Evolutionary conservation across 352 stramenopile species (phyloP).

Genomic region (Phytopythium vexans): DNA sequence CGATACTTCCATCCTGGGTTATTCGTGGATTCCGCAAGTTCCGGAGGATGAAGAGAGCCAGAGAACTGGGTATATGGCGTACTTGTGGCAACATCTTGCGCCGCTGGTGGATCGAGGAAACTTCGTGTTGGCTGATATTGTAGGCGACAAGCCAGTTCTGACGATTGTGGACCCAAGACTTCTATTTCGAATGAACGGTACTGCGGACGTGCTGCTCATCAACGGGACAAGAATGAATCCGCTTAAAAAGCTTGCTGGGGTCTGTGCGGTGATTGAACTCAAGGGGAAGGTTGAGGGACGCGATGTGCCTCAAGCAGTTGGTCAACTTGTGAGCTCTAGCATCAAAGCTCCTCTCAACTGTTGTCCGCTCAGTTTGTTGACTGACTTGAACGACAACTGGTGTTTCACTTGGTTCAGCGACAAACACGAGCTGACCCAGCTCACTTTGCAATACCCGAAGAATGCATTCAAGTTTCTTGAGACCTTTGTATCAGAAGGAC

Average conservation of each 20-base stretch:
- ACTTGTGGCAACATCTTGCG: slow-evolving; percentile 24
- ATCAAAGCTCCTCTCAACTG: slow-evolving; percentile 22
- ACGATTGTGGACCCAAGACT: slow-evolving; percentile 21
- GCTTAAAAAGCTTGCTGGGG: slow-evolving; percentile 19
- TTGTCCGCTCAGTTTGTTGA: slow-evolving; percentile 21
- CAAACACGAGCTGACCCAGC: slow-evolving; percentile 11
- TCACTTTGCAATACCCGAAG: slow-evolving; percentile 19
- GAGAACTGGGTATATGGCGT: slow-evolving; percentile 23
- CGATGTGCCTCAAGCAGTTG: slow-evolving; percentile 22
- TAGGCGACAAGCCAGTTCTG: slow-evolving; percentile 12
- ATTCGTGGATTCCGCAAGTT: slow-evolving; percentile 16
- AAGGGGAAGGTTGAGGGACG: slow-evolving; percentile 13
- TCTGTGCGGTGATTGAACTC: slow-evolving; percentile 24
- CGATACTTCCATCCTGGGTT: slow-evolving; percentile 19
- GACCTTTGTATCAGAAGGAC: slow-evolving; percentile 7
- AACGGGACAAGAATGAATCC: slow-evolving; percentile 22
- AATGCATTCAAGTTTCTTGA: slow-evolving; percentile 21
- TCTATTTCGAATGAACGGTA: slow-evolving; percentile 25
- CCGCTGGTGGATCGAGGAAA: slow-evolving; percentile 17
- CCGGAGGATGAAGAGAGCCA: slow-evolving; percentile 11
- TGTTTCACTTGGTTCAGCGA: slow-evolving; percentile 26
- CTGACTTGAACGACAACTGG: slow-evolving; percentile 24
- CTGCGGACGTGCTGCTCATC: slow-evolving; percentile 25
- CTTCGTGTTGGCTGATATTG: slow-evolving; percentile 19
- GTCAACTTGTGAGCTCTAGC: slow-evolving; percentile 22